Percentiles rank a stretch among this genome's conserved stretches.
Conservation (phyloP, 2,329 filamentous ascomycete species). For the Fusarium albidum region DNA sequence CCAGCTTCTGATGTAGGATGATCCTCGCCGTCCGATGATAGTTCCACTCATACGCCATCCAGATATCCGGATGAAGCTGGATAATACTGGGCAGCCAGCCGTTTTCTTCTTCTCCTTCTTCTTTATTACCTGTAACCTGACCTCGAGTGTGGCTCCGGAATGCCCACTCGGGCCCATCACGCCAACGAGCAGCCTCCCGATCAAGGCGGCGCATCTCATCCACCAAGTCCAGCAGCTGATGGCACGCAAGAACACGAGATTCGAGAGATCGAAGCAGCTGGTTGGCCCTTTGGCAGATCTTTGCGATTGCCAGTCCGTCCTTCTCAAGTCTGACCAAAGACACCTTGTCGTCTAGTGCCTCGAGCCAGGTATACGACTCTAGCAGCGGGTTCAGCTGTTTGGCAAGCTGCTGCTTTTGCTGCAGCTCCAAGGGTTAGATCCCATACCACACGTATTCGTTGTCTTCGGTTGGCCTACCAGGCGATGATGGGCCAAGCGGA, state of each 20-base stretch:
- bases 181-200: slow-evolving; percentile 41
- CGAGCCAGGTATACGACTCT: slow-evolving; percentile 43
- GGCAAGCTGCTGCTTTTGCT: slow-evolving; percentile 49
- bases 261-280: slow-evolving; percentile 33
- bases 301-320: slow-evolving; percentile 19
- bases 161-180: slow-evolving; percentile 44
- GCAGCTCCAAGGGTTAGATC: not conserved
- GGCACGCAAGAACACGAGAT: not conserved
- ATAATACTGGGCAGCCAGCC: slow-evolving; percentile 36
- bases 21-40: slow-evolving; percentile 50
- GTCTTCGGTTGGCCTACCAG: slow-evolving; percentile 28
- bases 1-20: slow-evolving; percentile 46
- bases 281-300: slow-evolving; percentile 43
- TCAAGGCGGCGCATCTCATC: slow-evolving; percentile 44
- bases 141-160: slow-evolving; percentile 38
- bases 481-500: slow-evolving; percentile 50
- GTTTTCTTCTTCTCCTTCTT: not conserved
- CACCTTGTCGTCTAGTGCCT: slow-evolving; percentile 40
- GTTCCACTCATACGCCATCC: slow-evolving; percentile 53
- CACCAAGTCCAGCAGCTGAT: slow-evolving; percentile 37
- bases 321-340: slow-evolving; percentile 31
- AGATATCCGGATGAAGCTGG: slow-evolving; percentile 48
- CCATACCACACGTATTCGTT: rapidly evolving
- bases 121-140: slow-evolving; percentile 22
- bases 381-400: slow-evolving; percentile 39